phyloP scores from a whole-genome alignment of 805 yeast species.

The Scheffersomyces stipitis region DNA sequence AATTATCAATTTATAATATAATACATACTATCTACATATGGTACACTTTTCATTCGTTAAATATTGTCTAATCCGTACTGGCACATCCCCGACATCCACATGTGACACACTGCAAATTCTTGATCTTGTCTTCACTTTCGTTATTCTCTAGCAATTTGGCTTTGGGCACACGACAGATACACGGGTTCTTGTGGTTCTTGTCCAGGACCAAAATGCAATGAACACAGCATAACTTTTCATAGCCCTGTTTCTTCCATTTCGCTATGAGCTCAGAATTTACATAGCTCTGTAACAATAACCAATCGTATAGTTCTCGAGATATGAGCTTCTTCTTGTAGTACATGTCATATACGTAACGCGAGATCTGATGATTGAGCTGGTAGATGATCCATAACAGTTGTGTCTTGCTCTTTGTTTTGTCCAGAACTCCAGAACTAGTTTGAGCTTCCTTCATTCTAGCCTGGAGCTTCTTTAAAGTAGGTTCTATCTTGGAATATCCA shows the following conservation, averaged over 20 bases:
- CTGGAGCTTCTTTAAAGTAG: slow-evolving; percentile 61
- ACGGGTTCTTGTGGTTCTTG: slow-evolving; percentile 59
- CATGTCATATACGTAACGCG: slow-evolving; percentile 72
- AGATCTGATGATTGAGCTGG: slow-evolving; percentile 69
- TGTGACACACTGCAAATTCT: slow-evolving; percentile 57
- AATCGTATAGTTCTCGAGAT: slow-evolving; percentile 65
- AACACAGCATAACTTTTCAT: slow-evolving; percentile 82
- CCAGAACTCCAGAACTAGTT: slow-evolving; percentile 9
- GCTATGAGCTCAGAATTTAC: slow-evolving; percentile 75
- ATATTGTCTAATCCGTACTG: slow-evolving; percentile 68
- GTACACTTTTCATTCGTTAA: not conserved
- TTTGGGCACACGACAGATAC: slow-evolving; percentile 85
- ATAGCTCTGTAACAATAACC: slow-evolving; percentile 65
- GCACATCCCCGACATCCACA: slow-evolving; percentile 90
- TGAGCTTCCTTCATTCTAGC: slow-evolving; percentile 54
- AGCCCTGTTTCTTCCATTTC: slow-evolving; percentile 80
- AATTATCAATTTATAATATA: slow-evolving; percentile 1
- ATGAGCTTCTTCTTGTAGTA: slow-evolving; percentile 71
- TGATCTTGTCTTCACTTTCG: slow-evolving; percentile 18
- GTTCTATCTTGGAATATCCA: slow-evolving; percentile 69
- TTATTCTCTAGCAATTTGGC: slow-evolving; percentile 40
- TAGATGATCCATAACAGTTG: slow-evolving; percentile 70
- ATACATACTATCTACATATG: not conserved
- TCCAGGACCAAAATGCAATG: slow-evolving; percentile 68
- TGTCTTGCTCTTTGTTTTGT: slow-evolving; percentile 45